A percentile compares a stretch with the other conserved stretches of the same genome.
These are phyloP conservation scores for Geum urbanum DNA, from an alignment of 306 rosid species.

Conservation along the genomic window DNA sequence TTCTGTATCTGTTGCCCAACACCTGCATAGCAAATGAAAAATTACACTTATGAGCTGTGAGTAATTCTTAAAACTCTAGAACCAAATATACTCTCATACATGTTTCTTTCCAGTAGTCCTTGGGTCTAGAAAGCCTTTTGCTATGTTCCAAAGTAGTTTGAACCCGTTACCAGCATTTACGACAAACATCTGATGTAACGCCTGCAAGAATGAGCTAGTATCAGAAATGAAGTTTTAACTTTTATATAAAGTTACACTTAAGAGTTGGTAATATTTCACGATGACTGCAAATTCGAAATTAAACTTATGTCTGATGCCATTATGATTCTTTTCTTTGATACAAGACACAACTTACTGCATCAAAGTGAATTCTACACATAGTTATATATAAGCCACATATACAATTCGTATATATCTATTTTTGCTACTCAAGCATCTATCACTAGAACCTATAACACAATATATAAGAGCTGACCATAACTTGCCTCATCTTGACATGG, in stretches of 20 bases:
- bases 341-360: no score
- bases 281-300: no score
- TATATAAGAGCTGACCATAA: no score
- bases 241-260: background rate
- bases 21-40: constrained; percentile 52
- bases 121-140: constrained; percentile 87
- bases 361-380: no score
- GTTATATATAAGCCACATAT: no score
- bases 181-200: constrained; percentile 91
- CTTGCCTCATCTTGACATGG: no score
- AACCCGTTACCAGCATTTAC: constrained; percentile 94
- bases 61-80: constrained; percentile 18
- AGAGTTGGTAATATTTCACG: background rate
- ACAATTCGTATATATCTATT: no score
- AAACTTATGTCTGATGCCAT: no score
- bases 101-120: constrained; percentile 89
- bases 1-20: constrained; percentile 63
- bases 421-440: no score
- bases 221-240: constrained; percentile 31
- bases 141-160: constrained; percentile 80
- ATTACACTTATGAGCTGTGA: constrained; percentile 23
- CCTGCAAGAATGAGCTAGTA: constrained; percentile 50
- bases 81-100: constrained; percentile 34
- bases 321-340: no score
- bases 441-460: no score